Evolutionary conservation across 768 basidiomycete species (phyloP).

Genomic region (Tephrocybe rancida): DNA sequence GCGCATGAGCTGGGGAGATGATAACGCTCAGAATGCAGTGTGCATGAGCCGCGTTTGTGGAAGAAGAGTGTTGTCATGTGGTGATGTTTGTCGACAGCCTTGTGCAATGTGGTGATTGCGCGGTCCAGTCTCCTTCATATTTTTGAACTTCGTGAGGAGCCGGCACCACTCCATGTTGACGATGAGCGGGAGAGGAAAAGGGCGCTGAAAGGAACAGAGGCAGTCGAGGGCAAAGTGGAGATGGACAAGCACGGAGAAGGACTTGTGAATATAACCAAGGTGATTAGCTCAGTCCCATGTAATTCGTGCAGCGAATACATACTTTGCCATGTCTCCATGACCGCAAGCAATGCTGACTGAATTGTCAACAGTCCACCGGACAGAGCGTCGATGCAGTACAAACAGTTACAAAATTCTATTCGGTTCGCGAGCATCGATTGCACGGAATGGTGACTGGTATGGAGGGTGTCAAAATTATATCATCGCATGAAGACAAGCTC

Average conservation of each 20-base stretch:
- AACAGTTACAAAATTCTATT: constrained; percentile 70
- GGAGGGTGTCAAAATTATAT: constrained; percentile 75
- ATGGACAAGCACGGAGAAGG: constrained; percentile 82
- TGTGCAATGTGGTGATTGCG: constrained; percentile 89
- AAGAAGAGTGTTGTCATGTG: no score
- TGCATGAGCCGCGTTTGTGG: no score
- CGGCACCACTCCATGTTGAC: constrained; percentile 53
- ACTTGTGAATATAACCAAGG: constrained; percentile 81
- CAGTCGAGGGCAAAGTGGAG: constrained; percentile 76
- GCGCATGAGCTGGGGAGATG: no score
- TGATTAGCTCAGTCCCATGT: constrained; percentile 47
- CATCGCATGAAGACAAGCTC: constrained; percentile 77
- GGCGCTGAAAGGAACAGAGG: constrained; percentile 67
- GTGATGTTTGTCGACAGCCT: no score
- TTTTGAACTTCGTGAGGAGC: constrained; percentile 84
- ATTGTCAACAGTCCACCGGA: constrained; percentile 49
- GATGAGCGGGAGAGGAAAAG: constrained; percentile 62
- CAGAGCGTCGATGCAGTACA: constrained; percentile 48
- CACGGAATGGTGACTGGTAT: constrained; percentile 91
- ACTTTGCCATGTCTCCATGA: constrained; percentile 5
- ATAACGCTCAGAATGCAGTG: no score
- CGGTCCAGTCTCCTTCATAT: constrained; percentile 81
- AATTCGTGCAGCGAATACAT: constrained; percentile 23
- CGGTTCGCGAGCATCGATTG: constrained; percentile 77
- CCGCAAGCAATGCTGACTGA: constrained; percentile 22